phyloP scores from a whole-genome alignment of 1,284 basidiomycete genomes.

The Boletus nobilissimus region DNA sequence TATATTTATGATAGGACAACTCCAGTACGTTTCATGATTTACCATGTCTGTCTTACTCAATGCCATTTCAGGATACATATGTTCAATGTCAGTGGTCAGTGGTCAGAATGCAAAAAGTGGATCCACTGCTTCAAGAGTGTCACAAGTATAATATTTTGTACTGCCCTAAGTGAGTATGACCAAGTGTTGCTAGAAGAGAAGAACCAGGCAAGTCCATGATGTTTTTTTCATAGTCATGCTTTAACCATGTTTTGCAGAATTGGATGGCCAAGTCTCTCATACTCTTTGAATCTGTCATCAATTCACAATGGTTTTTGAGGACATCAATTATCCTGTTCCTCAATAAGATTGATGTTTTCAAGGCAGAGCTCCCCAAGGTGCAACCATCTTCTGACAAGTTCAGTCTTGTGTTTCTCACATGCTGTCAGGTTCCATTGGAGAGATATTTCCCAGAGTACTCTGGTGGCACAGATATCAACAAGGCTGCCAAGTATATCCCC shows the following conservation, averaged over 20 bases:
- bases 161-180: constrained; percentile 94
- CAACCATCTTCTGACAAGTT: background rate
- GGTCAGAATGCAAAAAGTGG: constrained; percentile 96
- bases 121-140: constrained; percentile 95
- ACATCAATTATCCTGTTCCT: constrained; percentile 94
- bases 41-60: constrained; percentile 55
- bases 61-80: constrained; percentile 79
- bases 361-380: constrained; percentile 89
- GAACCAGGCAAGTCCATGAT: constrained; percentile 68
- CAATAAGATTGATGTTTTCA: constrained; percentile 98
- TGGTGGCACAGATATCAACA: constrained; percentile 94
- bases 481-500: constrained; percentile 97
- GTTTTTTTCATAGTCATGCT: constrained; percentile 31
- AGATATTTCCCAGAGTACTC: constrained; percentile 96
- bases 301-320: constrained; percentile 96
- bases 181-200: constrained; percentile 86
- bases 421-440: constrained; percentile 76
- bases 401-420: constrained; percentile 7
- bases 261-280: constrained; percentile 95
- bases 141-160: constrained; percentile 95
- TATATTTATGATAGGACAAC: background rate
- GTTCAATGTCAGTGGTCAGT: constrained; percentile 94
- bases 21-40: constrained; percentile 67
- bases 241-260: constrained; percentile 64
- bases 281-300: constrained; percentile 96